phyloP scores from a whole-genome alignment of 2,329 filamentous ascomycete genomes.

The Aspergillus ruber region DNA sequence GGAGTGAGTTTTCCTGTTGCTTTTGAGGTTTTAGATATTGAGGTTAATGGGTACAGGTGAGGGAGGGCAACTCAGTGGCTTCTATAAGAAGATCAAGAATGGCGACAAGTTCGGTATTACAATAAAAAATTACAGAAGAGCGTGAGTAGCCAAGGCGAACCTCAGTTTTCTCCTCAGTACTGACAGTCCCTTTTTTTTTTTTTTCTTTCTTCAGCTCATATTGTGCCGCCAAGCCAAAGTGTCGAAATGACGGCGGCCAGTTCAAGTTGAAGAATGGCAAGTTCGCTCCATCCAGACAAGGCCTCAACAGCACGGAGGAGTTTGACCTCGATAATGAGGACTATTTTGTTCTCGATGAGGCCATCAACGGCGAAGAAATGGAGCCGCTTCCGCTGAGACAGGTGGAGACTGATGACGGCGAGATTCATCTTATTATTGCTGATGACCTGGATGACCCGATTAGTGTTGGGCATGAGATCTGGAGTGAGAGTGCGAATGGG shows the following conservation, averaged over 20 bases:
- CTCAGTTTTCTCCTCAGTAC: not conserved
- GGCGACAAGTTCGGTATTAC: not conserved
- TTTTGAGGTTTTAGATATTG: not conserved
- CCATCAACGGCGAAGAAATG: not conserved
- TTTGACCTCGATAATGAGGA: not conserved
- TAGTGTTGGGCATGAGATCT: not conserved
- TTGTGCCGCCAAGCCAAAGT: not conserved
- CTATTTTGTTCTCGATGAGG: not conserved
- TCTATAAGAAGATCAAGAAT: not conserved
- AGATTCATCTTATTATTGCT: not conserved
- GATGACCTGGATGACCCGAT: not conserved
- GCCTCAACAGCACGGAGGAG: not conserved
- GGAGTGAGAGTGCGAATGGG: not conserved
- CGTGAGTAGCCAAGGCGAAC: not conserved
- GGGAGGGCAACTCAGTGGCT: not conserved
- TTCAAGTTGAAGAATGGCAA: not conserved
- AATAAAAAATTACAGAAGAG: not conserved
- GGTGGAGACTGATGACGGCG: not conserved
- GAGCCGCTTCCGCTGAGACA: not conserved
- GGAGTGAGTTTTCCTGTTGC: not conserved
- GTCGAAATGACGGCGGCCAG: not conserved
- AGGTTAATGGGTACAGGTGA: not conserved
- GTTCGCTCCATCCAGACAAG: not conserved
- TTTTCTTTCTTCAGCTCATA: too few species aligned
- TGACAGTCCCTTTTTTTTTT: not conserved